Base-by-base conservation (phyloP, 805 yeast species). In the Cyberlindnera saturnus region DNA sequence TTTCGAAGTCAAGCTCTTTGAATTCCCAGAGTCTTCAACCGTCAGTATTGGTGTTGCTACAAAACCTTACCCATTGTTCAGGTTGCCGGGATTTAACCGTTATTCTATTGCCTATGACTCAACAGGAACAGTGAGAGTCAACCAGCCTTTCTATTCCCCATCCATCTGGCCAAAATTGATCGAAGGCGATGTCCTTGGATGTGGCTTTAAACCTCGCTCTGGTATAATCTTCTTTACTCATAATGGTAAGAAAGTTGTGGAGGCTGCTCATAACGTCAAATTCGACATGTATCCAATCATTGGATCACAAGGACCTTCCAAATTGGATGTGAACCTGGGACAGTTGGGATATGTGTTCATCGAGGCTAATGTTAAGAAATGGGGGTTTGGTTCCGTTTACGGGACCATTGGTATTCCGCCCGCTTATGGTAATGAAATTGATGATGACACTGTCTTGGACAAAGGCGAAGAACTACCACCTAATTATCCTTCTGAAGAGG, bases 211-310 rank as follows among this genome's bases (percentile, higher is more conserved):
- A 46, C 79, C 86, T 3, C 71, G 88, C 36, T 71, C 86, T 15
- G 96, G 97, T 2, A 81, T 96, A 0, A 74, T 93, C 0, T 93
- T 93, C 56, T 93, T 90, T 70, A 93, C 99, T 0, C 75, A 96
- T 51, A 93, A 93, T 56, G 99, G 99, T 26, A 88, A 88, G 60
- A 88, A 87, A 58, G 66, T 93, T 20, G 77, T 77, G 32, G 97
- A 90, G 58, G 93, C 91, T 11, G 91, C 91, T 2, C 93, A 85
- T 56, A 64, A 70, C 78, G 50, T 81, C 77, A 50, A 76, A 81
- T 56, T 50, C 90, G 34, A 82, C 55, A 48, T 93, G 29, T 93
- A 77, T 59, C 99, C 99, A n/a, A 82, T 84, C 0, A 69, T 93
- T 16, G 99, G 99, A 2, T 81, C 96, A 5, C 82, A 77, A 43